Percentiles rank a stretch among this genome's conserved stretches.
phyloP scores from a whole-genome alignment of 768 basidiomycete species.

The Russula sp. region DNA sequence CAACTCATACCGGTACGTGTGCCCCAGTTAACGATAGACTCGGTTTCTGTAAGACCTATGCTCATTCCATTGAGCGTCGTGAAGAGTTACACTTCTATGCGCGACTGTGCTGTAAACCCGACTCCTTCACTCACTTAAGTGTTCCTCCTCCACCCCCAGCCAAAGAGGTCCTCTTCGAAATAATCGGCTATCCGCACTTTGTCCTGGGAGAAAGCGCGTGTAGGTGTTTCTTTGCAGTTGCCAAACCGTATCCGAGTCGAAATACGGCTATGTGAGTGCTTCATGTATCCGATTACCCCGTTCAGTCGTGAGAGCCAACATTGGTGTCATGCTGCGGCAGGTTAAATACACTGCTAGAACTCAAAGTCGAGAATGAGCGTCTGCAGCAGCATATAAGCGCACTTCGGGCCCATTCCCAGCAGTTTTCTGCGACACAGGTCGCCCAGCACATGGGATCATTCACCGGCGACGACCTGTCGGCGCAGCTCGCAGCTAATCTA shows the following conservation, averaged over 20 bases:
- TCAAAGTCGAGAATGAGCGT: conserved; percentile 83
- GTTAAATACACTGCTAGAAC: conserved; percentile 68
- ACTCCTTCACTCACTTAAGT: conserved; percentile 24
- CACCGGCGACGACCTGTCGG: conserved; percentile 10
- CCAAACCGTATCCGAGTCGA: conserved; percentile 70
- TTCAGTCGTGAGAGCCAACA: background rate
- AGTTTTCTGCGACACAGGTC: conserved; percentile 15
- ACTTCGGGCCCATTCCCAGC: conserved; percentile 27
- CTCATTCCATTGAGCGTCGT: conserved; percentile 44
- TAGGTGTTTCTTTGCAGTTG: conserved; percentile 66
- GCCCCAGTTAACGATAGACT: conserved; percentile 50
- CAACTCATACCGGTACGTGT: background rate
- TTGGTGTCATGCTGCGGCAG: conserved; percentile 30
- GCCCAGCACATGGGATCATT: conserved; percentile 19
- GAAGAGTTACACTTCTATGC: conserved; percentile 50
- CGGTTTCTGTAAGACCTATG: conserved; percentile 41
- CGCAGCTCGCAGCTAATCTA: conserved; percentile 10
- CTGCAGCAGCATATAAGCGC: conserved; percentile 55
- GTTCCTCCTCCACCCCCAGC: conserved; percentile 25
- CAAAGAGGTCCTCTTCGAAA: conserved; percentile 58
- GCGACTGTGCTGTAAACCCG: conserved; percentile 47
- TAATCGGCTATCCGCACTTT: conserved; percentile 58
- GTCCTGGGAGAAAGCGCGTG: conserved; percentile 35
- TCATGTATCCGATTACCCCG: background rate
- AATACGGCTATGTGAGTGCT: conserved; percentile 55